These are phyloP conservation scores for Ustilago loliicola DNA, from an alignment of 1,284 basidiomycete species.

Conservation along the genomic window DNA sequence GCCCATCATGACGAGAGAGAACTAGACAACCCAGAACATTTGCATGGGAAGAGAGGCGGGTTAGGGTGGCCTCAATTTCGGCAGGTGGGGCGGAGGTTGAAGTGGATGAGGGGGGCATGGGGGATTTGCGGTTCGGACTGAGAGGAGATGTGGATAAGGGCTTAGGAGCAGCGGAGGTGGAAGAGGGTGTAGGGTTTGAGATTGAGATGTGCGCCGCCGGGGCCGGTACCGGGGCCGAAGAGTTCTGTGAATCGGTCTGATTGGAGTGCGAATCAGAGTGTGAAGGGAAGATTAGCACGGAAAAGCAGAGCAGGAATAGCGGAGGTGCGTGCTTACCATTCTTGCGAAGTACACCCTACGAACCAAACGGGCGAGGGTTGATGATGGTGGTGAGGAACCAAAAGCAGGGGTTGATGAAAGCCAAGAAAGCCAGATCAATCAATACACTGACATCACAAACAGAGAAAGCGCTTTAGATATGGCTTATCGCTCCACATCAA, in stretches of 20 bases:
- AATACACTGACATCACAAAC: neutral
- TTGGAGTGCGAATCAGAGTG: neutral
- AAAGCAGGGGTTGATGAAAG: neutral
- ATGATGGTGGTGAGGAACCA: neutral
- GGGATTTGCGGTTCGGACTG: constrained; percentile 42
- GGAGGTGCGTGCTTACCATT: constrained; percentile 13
- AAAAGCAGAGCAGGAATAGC: too few relatives aligned
- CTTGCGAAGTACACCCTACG: too few relatives aligned
- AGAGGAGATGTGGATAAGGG: constrained; percentile 39
- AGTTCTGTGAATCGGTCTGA: too few relatives aligned
- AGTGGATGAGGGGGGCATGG: constrained; percentile 56
- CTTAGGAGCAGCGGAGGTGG: constrained; percentile 7
- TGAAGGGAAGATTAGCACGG: neutral
- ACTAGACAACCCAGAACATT: constrained; percentile 61
- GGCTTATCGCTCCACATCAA: constrained; percentile 39
- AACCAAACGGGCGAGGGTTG: neutral
- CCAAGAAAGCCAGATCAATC: neutral
- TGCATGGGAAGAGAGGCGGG: constrained; percentile 56
- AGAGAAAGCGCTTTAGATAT: neutral
- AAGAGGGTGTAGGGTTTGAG: constrained; percentile 1
- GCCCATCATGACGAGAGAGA: constrained; percentile 57
- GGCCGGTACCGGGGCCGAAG: neutral
- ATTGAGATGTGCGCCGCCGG: constrained; percentile 31
- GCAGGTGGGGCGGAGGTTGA: constrained; percentile 52
- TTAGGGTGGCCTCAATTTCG: constrained; percentile 64